Evolutionary conservation across 192 early-diverging fungal genomes (phyloP).

Genomic region (Funneliformis mosseae): DNA sequence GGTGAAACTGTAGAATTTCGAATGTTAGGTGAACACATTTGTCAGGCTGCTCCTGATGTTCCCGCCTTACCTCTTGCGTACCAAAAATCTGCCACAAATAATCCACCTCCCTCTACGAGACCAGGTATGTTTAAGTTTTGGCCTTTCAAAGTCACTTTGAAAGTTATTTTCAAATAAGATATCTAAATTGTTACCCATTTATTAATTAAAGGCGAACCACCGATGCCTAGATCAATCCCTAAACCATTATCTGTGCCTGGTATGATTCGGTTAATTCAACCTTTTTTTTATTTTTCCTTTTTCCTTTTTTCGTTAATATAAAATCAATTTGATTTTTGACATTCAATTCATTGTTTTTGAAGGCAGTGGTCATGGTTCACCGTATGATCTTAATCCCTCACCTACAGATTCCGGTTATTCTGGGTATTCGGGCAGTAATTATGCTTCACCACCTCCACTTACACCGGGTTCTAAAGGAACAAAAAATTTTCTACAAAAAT

Average conservation of each 20-base stretch:
- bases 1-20: constrained; percentile 57
- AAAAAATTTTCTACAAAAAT: constrained; percentile 18
- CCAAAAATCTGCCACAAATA: neutral
- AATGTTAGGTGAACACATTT: constrained; percentile 54
- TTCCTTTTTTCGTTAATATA: neutral
- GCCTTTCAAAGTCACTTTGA: neutral
- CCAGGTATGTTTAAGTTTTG: neutral
- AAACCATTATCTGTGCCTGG: neutral
- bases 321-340: neutral
- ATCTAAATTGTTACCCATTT: neutral
- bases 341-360: neutral
- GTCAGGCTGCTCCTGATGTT: constrained; percentile 51
- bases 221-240: neutral
- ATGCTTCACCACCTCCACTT: neutral
- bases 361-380: neutral
- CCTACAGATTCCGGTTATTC: neutral
- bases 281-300: neutral
- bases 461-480: neutral
- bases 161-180: neutral
- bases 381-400: neutral
- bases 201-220: neutral
- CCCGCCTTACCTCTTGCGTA: constrained; percentile 41
- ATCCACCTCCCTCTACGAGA: neutral
- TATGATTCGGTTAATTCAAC: neutral
- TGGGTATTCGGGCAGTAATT: neutral